phyloP scores from a whole-genome alignment of 2,329 filamentous ascomycete species.

The Arthrobotrys musiformis region DNA sequence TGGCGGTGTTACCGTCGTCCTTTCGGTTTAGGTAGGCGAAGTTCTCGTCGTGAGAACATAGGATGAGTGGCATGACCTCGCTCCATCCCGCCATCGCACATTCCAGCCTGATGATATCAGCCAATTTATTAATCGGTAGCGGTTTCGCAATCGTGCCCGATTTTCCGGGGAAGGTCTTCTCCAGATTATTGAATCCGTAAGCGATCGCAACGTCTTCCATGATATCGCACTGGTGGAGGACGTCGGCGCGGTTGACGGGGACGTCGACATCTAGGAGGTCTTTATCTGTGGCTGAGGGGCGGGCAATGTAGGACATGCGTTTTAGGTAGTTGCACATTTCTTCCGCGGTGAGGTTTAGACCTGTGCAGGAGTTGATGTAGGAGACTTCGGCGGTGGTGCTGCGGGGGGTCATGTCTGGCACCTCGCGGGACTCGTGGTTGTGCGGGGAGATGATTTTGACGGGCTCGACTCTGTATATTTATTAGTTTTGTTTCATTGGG shows the following conservation, averaged over 20 bases:
- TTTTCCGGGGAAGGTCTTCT: slow-evolving; percentile 85
- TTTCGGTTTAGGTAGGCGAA: slow-evolving; percentile 92
- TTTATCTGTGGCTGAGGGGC: slow-evolving; percentile 75
- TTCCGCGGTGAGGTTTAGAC: slow-evolving; percentile 77
- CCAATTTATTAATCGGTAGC: slow-evolving; percentile 90
- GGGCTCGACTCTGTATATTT: slow-evolving; percentile 74
- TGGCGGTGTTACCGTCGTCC: slow-evolving; percentile 83
- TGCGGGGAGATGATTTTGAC: slow-evolving; percentile 92
- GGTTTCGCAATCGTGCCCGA: slow-evolving; percentile 87
- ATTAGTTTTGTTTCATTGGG: slow-evolving; percentile 2
- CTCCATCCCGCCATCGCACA: slow-evolving; percentile 94
- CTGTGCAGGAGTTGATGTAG: slow-evolving; percentile 94
- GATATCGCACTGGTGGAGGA: slow-evolving; percentile 95
- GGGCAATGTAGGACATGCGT: slow-evolving; percentile 88
- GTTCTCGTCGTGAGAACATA: slow-evolving; percentile 98
- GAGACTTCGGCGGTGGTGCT: slow-evolving; percentile 83
- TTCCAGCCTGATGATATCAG: slow-evolving; percentile 88
- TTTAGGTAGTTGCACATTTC: slow-evolving; percentile 81
- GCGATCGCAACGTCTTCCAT: slow-evolving; percentile 98
- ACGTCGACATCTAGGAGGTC: slow-evolving; percentile 83
- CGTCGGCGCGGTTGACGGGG: slow-evolving; percentile 89
- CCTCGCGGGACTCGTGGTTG: slow-evolving; percentile 83
- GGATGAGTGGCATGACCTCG: slow-evolving; percentile 93
- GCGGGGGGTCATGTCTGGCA: slow-evolving; percentile 81
- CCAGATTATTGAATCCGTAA: slow-evolving; percentile 97